Evolutionary conservation across 2,329 filamentous ascomycete species (phyloP).

Genomic region (Hirsutella rhossiliensis): DNA sequence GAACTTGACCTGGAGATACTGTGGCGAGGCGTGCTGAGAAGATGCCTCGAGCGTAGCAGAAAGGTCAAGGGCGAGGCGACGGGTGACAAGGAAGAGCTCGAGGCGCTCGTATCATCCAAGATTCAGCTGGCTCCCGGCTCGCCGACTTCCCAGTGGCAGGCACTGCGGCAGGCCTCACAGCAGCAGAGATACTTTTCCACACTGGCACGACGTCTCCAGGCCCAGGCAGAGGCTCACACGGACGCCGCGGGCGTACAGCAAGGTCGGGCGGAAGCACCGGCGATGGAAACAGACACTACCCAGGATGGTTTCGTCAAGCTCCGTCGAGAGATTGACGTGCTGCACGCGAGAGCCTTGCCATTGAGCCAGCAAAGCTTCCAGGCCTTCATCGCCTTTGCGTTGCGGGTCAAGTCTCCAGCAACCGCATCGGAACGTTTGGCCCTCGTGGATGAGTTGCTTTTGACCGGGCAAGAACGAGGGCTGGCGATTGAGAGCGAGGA

Average conservation of each 20-base stretch:
- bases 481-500: constrained; percentile 29
- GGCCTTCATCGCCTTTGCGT: constrained; percentile 25
- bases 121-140: constrained; percentile 18
- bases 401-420: constrained; percentile 12
- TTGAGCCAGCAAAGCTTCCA: constrained; percentile 22
- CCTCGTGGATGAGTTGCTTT: constrained; percentile 30
- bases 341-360: constrained; percentile 24
- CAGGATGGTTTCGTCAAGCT: constrained; percentile 7
- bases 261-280: too few species aligned
- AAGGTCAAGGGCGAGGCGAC: constrained; percentile 16
- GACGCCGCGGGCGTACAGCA: background rate
- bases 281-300: too few species aligned
- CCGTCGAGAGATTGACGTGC: constrained; percentile 20
- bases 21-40: constrained; percentile 32
- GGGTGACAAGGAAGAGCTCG: constrained; percentile 13
- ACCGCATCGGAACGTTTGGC: constrained; percentile 18
- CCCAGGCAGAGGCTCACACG: background rate
- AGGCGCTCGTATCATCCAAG: constrained; percentile 16
- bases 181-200: constrained; percentile 23
- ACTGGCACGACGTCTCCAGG: constrained; percentile 11
- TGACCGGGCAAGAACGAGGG: constrained; percentile 32
- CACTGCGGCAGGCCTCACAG: constrained; percentile 19
- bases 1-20: constrained; percentile 42
- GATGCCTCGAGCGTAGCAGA: constrained; percentile 18
- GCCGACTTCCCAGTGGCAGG: constrained; percentile 22